Conservation (phyloP, 2,329 filamentous ascomycete species). For the Ophiostoma australiae region DNA sequence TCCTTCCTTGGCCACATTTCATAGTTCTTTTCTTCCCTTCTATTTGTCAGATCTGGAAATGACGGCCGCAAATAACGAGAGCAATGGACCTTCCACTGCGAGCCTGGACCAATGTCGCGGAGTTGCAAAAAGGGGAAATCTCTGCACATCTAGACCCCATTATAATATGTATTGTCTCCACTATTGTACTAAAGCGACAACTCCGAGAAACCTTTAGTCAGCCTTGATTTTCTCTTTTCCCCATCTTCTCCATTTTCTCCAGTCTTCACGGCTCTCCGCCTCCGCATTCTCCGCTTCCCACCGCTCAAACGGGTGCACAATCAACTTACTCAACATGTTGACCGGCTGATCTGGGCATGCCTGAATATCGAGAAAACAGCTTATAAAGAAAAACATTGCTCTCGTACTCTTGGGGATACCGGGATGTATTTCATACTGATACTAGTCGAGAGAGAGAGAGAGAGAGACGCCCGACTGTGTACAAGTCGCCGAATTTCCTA, state of each 20-base stretch:
- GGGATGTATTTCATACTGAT: neutral
- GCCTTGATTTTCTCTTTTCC: neutral
- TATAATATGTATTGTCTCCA: neutral
- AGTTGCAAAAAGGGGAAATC: slow-evolving; percentile 13
- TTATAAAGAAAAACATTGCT: neutral
- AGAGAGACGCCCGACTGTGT: neutral
- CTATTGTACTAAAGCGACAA: neutral
- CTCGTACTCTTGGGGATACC: neutral
- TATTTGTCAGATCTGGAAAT: neutral
- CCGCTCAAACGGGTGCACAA: neutral
- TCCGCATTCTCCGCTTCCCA: neutral
- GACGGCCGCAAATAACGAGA: too few species aligned
- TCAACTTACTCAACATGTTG: neutral
- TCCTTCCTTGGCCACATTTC: neutral
- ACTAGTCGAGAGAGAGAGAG: neutral
- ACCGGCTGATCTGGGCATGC: neutral
- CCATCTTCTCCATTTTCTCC: neutral
- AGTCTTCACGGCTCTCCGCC: neutral
- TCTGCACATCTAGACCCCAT: neutral
- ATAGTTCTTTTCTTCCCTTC: neutral
- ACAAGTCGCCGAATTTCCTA: neutral
- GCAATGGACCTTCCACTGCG: too few species aligned
- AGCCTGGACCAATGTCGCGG: neutral
- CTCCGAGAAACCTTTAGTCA: neutral
- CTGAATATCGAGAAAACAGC: neutral